Evolutionary conservation across 108 stramenopile species (phyloP).

Genomic region (Schizochytrium sp.): DNA sequence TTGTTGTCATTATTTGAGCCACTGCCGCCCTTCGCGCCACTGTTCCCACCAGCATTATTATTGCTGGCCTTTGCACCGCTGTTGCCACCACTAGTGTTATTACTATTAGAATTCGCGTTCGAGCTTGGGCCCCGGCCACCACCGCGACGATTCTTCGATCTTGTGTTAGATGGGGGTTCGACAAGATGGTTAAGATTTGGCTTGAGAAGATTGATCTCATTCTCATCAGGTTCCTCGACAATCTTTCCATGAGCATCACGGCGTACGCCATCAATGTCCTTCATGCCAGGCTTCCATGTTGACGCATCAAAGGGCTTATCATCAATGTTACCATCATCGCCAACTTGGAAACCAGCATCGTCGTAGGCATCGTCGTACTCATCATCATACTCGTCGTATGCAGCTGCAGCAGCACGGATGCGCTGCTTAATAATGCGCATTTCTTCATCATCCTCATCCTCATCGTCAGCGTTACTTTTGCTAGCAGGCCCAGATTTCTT

Average conservation of each 20-base stretch:
- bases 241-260: constrained; percentile 19
- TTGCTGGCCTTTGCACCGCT: neutral
- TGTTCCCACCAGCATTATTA: neutral
- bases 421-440: constrained; percentile 30
- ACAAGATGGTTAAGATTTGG: constrained; percentile 46
- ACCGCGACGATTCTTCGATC: neutral
- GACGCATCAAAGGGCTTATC: constrained; percentile 29
- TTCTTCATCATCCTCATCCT: constrained; percentile 15
- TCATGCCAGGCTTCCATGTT: constrained; percentile 48
- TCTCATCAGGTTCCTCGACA: constrained; percentile 12
- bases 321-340: constrained; percentile 1
- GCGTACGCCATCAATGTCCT: constrained; percentile 31
- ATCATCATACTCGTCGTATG: constrained; percentile 46
- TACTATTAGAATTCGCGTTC: no score
- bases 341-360: constrained; percentile 39
- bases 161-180: neutral
- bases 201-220: neutral
- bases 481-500: neutral
- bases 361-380: constrained; percentile 61
- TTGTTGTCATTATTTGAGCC: neutral
- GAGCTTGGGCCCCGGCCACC: neutral
- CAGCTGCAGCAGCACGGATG: constrained; percentile 11
- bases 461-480: neutral
- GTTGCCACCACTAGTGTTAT: neutral
- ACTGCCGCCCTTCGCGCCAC: neutral